Base-by-base conservation (phyloP, 768 basidiomycete species). In the Guyanaporus albipodus region DNA sequence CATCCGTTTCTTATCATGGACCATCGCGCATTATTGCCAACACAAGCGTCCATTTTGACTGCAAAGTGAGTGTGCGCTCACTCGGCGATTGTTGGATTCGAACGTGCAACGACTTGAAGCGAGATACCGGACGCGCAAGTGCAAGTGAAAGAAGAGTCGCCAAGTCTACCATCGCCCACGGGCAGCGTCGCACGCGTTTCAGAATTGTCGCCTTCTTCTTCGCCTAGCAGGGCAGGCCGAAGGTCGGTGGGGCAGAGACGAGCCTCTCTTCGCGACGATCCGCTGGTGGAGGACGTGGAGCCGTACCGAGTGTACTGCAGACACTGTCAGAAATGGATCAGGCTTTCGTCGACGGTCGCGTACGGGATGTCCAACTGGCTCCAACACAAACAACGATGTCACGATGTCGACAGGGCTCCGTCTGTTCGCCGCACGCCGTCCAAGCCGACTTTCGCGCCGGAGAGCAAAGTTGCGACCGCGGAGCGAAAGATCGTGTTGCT, bases 301-400 rank as follows among this genome's bases (percentile, higher is more conserved):
- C 69, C 75, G 5, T 66, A 77, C 41, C 70, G 73, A 44, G 78
- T 78, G 15, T 66, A 76, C 40, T 89, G 87, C 60, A 74, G 73
- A 52, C 70, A 69, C 29, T 89, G 87, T 59, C 66, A 77, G 44
- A 79, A 73, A 49, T 86, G 84, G 83, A 71, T 88, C 46, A 72
- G 67, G 38, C 68, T 87, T 22, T 69, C 75, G 22, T 56, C 60
- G 14, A 27, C 8, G 1, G 55, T 58, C 7, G 56, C 64, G 2
- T 87, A 84, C 60, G 55, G 59, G 23, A 48, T 74, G 35, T 33
- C 48, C 28, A 77, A 80, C 50, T 88, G 86, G 86, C 69, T 67
- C 11, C 40, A 41, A 8, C 87, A 87, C 55, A 70, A 72, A 46
- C 55, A 58, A 23, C 66, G 64, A 15, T 85, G 85, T 58, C 60